phyloP scores from a whole-genome alignment of 805 yeast species.

The Wickerhamiella azyma region DNA sequence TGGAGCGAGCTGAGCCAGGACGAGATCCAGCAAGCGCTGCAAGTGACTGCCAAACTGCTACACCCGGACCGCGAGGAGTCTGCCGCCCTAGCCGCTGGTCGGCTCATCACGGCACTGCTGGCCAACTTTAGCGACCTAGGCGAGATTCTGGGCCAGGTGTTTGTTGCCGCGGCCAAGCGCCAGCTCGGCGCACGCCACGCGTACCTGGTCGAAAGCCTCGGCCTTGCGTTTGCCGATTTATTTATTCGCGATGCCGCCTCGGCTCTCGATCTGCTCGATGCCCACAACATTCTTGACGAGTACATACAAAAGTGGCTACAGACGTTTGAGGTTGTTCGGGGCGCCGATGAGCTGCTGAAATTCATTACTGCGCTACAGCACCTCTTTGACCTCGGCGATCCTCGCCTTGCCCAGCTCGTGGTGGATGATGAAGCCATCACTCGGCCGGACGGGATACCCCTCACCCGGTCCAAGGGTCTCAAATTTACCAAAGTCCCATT shows the following conservation, averaged over 20 bases:
- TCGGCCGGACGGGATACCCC: slow-evolving; percentile 43
- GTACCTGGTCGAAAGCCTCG: slow-evolving; percentile 61
- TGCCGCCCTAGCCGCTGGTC: slow-evolving; percentile 72
- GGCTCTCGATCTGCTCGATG: slow-evolving; percentile 45
- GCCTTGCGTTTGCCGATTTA: slow-evolving; percentile 62
- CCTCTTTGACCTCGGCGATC: slow-evolving; percentile 46
- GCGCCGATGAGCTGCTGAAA: slow-evolving; percentile 54
- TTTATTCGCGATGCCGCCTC: slow-evolving; percentile 47
- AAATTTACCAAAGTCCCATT: slow-evolving; percentile 54
- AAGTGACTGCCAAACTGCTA: slow-evolving; percentile 53
- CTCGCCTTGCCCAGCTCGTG: slow-evolving; percentile 34
- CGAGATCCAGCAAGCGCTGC: slow-evolving; percentile 33
- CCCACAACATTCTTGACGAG: slow-evolving; percentile 34
- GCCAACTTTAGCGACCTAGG: slow-evolving; percentile 35
- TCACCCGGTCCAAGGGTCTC: slow-evolving; percentile 70
- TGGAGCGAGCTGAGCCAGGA: slow-evolving; percentile 9
- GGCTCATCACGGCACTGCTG: slow-evolving; percentile 44
- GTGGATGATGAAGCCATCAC: slow-evolving; percentile 43
- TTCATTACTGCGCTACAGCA: slow-evolving; percentile 58
- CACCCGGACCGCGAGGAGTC: slow-evolving; percentile 61
- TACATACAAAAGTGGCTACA: slow-evolving; percentile 73
- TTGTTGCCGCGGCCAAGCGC: slow-evolving; percentile 59
- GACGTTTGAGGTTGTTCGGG: slow-evolving; percentile 67
- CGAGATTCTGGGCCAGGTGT: slow-evolving; percentile 37
- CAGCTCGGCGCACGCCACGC: slow-evolving; percentile 53